Conservation (phyloP, 805 yeast species). For the Candida gorgasii region DNA sequence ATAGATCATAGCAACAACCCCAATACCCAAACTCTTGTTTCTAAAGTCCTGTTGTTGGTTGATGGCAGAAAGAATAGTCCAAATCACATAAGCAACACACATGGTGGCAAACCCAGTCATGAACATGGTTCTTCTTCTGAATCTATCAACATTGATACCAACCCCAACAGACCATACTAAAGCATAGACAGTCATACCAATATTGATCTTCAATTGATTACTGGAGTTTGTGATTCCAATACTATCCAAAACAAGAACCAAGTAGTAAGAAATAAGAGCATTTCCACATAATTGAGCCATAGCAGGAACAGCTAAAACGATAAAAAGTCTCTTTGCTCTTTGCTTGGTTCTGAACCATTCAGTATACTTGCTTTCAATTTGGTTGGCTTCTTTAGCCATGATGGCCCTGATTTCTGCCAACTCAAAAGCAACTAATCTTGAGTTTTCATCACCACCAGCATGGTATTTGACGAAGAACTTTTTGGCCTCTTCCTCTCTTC, state of each 20-base stretch:
- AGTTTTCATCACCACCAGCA: constrained; percentile 34
- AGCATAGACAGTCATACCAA: constrained; percentile 49
- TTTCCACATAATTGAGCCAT: constrained; percentile 42
- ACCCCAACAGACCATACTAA: constrained; percentile 27
- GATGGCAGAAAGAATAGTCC: constrained; percentile 23
- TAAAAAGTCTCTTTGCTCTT: constrained; percentile 15
- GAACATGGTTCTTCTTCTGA: constrained; percentile 29
- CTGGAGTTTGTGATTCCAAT: constrained; percentile 50
- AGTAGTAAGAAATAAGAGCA: constrained; percentile 51
- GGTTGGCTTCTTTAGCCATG: constrained; percentile 13
- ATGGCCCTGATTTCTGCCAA: constrained; percentile 23
- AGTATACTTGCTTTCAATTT: constrained; percentile 10
- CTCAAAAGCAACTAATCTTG: constrained; percentile 44
- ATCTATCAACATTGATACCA: constrained; percentile 17
- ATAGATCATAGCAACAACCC: constrained; percentile 27
- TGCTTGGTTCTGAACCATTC: constrained; percentile 14
- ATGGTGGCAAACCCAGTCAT: constrained; percentile 23
- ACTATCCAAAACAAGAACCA: constrained; percentile 47
- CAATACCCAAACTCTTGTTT: constrained; percentile 14
- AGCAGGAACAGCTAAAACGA: constrained; percentile 8
- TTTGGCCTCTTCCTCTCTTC: constrained; percentile 44
- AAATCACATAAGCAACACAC: constrained; percentile 22
- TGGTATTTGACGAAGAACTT: constrained; percentile 37
- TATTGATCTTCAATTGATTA: constrained; percentile 50
- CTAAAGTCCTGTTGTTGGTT: constrained; percentile 16